Conservation (phyloP, 768 basidiomycete genomes). For the Arthromyces matolae region DNA sequence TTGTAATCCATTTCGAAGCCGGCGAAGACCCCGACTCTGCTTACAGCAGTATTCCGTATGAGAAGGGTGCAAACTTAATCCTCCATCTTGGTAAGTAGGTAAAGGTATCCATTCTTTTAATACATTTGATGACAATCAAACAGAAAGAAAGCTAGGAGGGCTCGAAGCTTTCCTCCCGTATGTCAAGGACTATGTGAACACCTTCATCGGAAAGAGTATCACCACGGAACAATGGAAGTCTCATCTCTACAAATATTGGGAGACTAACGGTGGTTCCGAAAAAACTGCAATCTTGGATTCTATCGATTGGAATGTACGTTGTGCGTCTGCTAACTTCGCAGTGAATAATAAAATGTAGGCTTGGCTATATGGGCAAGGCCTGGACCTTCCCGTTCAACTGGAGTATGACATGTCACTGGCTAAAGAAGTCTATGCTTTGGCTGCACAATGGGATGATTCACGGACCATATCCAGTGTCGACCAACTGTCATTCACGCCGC, state of each 20-base stretch:
- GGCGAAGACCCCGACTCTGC: conserved; percentile 80
- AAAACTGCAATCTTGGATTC: conserved; percentile 63
- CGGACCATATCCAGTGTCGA: conserved; percentile 42
- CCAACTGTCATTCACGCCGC: conserved; percentile 49
- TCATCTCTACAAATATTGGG: conserved; percentile 72
- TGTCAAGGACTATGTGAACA: conserved; percentile 75
- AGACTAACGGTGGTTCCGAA: conserved; percentile 50
- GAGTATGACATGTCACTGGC: conserved; percentile 75
- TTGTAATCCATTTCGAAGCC: conserved; percentile 70
- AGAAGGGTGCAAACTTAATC: conserved; percentile 87
- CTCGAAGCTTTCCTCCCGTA: conserved; percentile 83
- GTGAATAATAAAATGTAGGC: conserved; percentile 35
- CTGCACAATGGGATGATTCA: conserved; percentile 68
- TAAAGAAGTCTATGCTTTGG: conserved; percentile 64
- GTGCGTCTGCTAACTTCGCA: too few relatives aligned
- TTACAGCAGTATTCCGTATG: conserved; percentile 75
- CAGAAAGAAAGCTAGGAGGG: conserved; percentile 75
- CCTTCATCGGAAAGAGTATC: conserved; percentile 80
- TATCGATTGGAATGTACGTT: conserved; percentile 73
- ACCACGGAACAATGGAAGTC: conserved; percentile 81
- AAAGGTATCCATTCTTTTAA: too few relatives aligned
- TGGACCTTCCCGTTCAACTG: conserved; percentile 67
- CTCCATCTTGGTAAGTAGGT: conserved; percentile 65
- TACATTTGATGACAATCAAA: too few relatives aligned
- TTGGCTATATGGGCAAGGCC: conserved; percentile 82